These are phyloP conservation scores for Zasmidium angulare DNA, from an alignment of 2,329 filamentous ascomycete species.

Conservation along the genomic window DNA sequence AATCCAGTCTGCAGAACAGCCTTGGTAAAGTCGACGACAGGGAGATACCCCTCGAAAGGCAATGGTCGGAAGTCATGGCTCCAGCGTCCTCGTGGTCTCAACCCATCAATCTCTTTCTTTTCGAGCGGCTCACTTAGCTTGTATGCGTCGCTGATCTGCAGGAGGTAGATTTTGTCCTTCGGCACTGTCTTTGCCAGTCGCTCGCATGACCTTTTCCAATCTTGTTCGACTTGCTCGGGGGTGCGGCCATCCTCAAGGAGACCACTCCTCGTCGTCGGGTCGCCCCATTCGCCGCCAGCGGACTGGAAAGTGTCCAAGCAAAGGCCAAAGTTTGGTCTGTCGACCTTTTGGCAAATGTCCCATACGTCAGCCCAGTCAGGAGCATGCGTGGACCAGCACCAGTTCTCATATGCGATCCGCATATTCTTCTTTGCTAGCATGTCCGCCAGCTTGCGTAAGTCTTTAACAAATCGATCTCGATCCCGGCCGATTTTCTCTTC, in stretches of 20 bases:
- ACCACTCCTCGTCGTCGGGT: constrained; percentile 65
- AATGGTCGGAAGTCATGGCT: constrained; percentile 69
- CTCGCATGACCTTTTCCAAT: constrained; percentile 36
- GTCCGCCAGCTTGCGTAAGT: constrained; percentile 65
- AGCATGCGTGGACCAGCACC: constrained; percentile 75
- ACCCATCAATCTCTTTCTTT: constrained; percentile 50
- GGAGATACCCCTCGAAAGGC: constrained; percentile 70
- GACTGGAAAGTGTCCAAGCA: constrained; percentile 79
- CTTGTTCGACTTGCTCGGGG: constrained; percentile 48
- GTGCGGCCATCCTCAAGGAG: constrained; percentile 50
- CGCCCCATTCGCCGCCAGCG: constrained; percentile 69
- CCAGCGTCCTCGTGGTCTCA: constrained; percentile 65
- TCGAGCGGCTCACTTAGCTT: constrained; percentile 57
- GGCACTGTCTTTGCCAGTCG: constrained; percentile 60
- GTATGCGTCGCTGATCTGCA: constrained; percentile 77
- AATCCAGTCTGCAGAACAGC: constrained; percentile 70
- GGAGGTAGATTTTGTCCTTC: constrained; percentile 68
- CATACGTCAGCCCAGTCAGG: constrained; percentile 69
- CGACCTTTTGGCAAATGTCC: constrained; percentile 63
- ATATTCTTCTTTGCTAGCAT: constrained; percentile 58
- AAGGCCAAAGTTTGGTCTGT: constrained; percentile 67
- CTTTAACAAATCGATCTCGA: constrained; percentile 54
- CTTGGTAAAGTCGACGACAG: constrained; percentile 62
- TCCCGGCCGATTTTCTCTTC: constrained; percentile 53
- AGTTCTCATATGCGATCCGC: constrained; percentile 74